phyloP scores from a whole-genome alignment of 2,329 filamentous ascomycete species.

The Scytalidium lignicola region DNA sequence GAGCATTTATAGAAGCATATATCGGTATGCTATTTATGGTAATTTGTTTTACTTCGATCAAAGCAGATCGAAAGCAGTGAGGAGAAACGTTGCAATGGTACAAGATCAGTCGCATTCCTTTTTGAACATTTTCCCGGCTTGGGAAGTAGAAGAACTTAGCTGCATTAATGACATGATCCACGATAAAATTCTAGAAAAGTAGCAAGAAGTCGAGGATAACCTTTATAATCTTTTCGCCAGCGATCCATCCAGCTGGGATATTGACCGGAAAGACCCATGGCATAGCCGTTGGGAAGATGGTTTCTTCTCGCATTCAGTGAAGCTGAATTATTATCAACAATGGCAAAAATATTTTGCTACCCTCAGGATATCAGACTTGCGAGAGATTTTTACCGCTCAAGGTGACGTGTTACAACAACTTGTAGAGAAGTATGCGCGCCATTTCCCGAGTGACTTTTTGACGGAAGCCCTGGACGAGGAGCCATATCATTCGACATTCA shows the following conservation, averaged over 20 bases:
- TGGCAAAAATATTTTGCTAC: background rate
- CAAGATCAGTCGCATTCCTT: too few relatives aligned
- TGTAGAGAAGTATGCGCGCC: background rate
- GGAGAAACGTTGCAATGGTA: too few relatives aligned
- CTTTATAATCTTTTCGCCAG: background rate
- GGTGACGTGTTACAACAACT: background rate
- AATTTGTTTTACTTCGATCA: constrained; percentile 15
- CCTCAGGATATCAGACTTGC: constrained; percentile 1
- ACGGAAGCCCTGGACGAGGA: background rate
- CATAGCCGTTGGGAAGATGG: constrained; percentile 1
- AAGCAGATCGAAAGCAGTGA: too few relatives aligned
- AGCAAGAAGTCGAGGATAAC: constrained; percentile 5
- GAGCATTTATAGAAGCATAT: constrained; percentile 4
- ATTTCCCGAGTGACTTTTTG: background rate
- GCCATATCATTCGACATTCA: background rate
- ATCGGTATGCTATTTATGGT: constrained; percentile 5
- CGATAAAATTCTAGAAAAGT: constrained; percentile 2
- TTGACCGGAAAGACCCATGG: background rate
- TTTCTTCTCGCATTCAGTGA: background rate
- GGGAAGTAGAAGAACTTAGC: constrained; percentile 8
- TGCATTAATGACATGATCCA: constrained; percentile 4
- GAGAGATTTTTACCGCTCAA: background rate
- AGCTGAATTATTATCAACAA: background rate
- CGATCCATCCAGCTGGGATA: background rate
- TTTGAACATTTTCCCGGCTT: constrained; percentile 1